Percentiles rank a stretch among this genome's conserved stretches.
phyloP scores from a whole-genome alignment of 1,139 yeast genomes.

The Pichia sp. region DNA sequence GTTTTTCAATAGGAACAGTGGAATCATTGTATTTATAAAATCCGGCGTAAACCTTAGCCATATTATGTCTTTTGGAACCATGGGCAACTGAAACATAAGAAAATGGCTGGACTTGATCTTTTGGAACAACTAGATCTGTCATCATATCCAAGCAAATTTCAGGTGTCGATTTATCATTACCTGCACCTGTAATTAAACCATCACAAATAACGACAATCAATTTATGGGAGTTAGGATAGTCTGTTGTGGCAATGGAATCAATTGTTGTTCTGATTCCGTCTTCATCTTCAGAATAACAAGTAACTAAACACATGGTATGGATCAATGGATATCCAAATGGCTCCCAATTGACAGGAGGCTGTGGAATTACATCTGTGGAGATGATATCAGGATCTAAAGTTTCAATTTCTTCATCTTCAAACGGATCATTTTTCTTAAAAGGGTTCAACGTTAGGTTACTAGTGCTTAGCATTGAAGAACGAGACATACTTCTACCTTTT shows the following conservation, averaged over 20 bases:
- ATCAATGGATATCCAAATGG: conserved; percentile 87
- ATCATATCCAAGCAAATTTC: conserved; percentile 84
- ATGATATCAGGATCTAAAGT: conserved; percentile 69
- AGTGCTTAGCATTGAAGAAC: conserved; percentile 14
- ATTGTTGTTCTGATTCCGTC: conserved; percentile 80
- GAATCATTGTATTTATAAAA: conserved; percentile 76
- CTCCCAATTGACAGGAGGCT: conserved; percentile 84
- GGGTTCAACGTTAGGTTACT: conserved; percentile 21
- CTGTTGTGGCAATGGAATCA: conserved; percentile 89
- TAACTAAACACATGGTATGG: conserved; percentile 77
- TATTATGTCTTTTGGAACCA: conserved; percentile 89
- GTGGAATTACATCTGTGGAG: conserved; percentile 70
- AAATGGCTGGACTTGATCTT: conserved; percentile 68
- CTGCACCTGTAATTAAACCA: conserved; percentile 91
- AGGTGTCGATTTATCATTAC: conserved; percentile 81
- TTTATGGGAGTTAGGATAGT: conserved; percentile 92
- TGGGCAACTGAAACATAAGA: conserved; percentile 94
- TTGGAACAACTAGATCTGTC: conserved; percentile 71
- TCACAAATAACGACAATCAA: conserved; percentile 82
- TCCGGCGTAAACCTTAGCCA: conserved; percentile 95
- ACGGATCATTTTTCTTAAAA: conserved; percentile 35
- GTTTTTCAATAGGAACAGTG: conserved; percentile 73
- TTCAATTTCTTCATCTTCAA: conserved; percentile 39
- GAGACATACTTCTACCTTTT: conserved; percentile 15
- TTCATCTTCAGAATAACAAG: conserved; percentile 92